A percentile compares a stretch with the other conserved stretches of the same genome.
phyloP scores from a whole-genome alignment of 140 eudicot species.

The Senecio squalidus region DNA sequence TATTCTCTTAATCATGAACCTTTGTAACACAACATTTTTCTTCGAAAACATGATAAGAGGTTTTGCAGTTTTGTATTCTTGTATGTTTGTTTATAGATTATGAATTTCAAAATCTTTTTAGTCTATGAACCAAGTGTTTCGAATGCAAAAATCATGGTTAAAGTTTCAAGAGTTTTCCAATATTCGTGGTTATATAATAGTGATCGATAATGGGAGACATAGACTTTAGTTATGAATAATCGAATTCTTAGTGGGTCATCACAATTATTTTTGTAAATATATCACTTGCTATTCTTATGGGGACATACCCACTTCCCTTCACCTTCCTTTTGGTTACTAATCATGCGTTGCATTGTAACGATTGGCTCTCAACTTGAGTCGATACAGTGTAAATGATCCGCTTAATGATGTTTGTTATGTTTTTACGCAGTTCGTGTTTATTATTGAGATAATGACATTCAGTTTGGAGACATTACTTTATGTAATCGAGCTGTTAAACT shows the following conservation, averaged over 20 bases:
- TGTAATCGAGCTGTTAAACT: conserved; percentile 7
- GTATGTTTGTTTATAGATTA: too few species aligned
- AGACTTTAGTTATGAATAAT: conserved; percentile 3
- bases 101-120: too few species aligned
- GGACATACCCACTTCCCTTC: conserved; percentile 3
- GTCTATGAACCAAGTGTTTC: too few species aligned
- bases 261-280: conserved; percentile 1
- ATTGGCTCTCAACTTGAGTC: conserved; percentile 15
- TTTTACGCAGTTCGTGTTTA: conserved; percentile 16
- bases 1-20: too few species aligned
- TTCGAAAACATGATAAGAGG: too few species aligned
- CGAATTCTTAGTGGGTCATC: conserved; percentile 17
- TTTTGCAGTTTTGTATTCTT: too few species aligned
- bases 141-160: too few species aligned
- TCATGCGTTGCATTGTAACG: background rate
- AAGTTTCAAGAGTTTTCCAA: too few species aligned
- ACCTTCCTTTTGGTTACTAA: conserved; percentile 8
- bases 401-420: conserved; percentile 1
- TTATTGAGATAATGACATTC: conserved; percentile 23
- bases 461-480: conserved; percentile 15
- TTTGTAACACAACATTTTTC: too few species aligned
- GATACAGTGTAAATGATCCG: conserved; percentile 4
- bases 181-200: conserved; percentile 10
- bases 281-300: background rate
- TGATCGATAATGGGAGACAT: conserved; percentile 26